Evolutionary conservation across 352 stramenopile species (phyloP).

Genomic region (Phytophthora rubi): DNA sequence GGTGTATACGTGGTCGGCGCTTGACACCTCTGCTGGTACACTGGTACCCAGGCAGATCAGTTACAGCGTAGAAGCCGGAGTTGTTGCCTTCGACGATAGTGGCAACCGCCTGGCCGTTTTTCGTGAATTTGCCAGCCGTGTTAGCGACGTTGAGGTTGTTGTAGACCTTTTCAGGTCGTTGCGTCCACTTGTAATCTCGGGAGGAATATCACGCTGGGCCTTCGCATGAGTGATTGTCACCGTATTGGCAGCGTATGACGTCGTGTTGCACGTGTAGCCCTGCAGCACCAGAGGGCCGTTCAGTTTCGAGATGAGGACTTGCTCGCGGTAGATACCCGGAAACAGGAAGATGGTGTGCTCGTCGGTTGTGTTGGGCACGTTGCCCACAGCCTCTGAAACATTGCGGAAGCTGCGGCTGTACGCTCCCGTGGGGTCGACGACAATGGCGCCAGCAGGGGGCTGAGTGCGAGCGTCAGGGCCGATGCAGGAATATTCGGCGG

Average conservation of each 20-base stretch:
- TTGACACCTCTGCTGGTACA: not conserved
- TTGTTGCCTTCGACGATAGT: not conserved
- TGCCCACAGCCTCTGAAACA: not conserved
- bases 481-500: not conserved
- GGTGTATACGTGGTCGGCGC: not conserved
- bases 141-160: not conserved
- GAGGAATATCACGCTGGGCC: not conserved
- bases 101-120: not conserved
- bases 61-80: not conserved
- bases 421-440: not conserved
- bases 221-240: not conserved
- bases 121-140: not conserved
- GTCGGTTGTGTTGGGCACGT: not conserved
- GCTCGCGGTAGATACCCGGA: not conserved
- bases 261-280: not conserved
- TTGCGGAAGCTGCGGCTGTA: not conserved
- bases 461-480: not conserved
- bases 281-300: not conserved
- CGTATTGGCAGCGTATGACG: not conserved
- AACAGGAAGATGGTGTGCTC: not conserved
- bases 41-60: not conserved
- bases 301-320: not conserved
- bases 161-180: not conserved
- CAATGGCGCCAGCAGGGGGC: not conserved
- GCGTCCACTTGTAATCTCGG: not conserved